Base-by-base conservation (phyloP, 169 alveolate species). In the Plasmodium sp. region DNA sequence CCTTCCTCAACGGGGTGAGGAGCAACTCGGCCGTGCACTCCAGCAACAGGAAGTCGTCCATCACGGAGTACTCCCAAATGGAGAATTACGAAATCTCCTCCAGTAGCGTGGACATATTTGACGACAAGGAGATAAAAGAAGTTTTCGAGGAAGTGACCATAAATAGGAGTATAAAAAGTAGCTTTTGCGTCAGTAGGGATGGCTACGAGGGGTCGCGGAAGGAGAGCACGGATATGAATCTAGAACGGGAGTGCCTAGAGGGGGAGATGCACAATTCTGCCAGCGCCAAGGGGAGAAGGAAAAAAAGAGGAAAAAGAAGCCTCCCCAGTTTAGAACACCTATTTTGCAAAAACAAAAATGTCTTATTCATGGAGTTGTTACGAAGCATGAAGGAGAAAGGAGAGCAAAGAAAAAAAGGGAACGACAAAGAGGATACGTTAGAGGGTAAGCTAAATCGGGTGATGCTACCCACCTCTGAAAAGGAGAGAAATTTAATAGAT, bases 401-500 rank as follows among this genome's bases (percentile, higher is more conserved):
- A 22, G 33, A 12, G 2, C 36, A 56, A 16, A 22, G 33, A 51
- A 31, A 51, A 51, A 14, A 34, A 34, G 43, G 71, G 34, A 88
- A 88, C 7, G 6, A 80, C 31, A 31, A 41, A 12, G 51, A 80
- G 34, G 83, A 86, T 34, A 67, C 56, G 34, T 34, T 80, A 31
- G 83, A 88, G n/a, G 31, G 51, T 10, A 79, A 75, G 34, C 81
- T 75, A 33, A 62, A 74, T 18, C 27, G 41, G 14, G 14, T 86
- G 33, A 79, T 75, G 84, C 73, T 33, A 67, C 82, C 83, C 18
- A 56, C 54, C 48, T 79, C 54, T 6, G 94, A 88, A 88, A 88
- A 88, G 83, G 94, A 88, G 83, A 58, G 83, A 79, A 80, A 88
- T 80, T 22, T 80, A 18, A 80, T 88, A 58, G 94, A 88, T 51